Conservation (phyloP, 768 basidiomycete genomes). For the Boletellus ananas region DNA sequence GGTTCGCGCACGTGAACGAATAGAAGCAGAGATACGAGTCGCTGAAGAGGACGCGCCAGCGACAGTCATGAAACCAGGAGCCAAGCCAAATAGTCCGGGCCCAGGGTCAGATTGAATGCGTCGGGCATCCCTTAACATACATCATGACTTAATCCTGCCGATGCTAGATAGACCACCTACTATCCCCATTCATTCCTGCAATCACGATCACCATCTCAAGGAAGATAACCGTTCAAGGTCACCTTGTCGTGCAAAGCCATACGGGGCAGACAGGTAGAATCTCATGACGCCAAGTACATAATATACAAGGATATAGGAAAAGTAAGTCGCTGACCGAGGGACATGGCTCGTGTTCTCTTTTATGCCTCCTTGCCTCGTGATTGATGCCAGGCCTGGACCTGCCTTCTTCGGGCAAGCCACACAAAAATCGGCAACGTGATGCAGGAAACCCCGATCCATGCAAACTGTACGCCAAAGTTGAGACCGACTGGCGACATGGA, state of each 20-base stretch:
- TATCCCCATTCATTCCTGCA: constrained; percentile 29
- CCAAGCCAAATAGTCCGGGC: constrained; percentile 15
- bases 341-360: neutral
- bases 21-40: constrained; percentile 75
- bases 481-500: constrained; percentile 44
- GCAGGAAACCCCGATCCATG: constrained; percentile 54
- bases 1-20: constrained; percentile 88
- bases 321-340: neutral
- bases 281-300: neutral
- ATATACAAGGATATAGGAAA: neutral
- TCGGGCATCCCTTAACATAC: constrained; percentile 2
- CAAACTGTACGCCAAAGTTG: constrained; percentile 58
- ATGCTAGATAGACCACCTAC: constrained; percentile 18
- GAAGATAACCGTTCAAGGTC: neutral
- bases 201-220: constrained; percentile 13
- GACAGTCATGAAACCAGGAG: constrained; percentile 16
- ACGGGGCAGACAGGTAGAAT: too few species aligned
- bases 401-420: constrained; percentile 33
- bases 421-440: constrained; percentile 51
- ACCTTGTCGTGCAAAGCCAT: neutral
- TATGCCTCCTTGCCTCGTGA: constrained; percentile 11
- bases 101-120: constrained; percentile 21
- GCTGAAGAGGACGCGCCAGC: constrained; percentile 21
- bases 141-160: constrained; percentile 15
- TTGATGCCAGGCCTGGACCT: constrained; percentile 21